Evolutionary conservation across 352 stramenopile genomes (phyloP), one percentile per base, ranked within the genome.

Genomic region (Phytopythium delawarense): DNA sequence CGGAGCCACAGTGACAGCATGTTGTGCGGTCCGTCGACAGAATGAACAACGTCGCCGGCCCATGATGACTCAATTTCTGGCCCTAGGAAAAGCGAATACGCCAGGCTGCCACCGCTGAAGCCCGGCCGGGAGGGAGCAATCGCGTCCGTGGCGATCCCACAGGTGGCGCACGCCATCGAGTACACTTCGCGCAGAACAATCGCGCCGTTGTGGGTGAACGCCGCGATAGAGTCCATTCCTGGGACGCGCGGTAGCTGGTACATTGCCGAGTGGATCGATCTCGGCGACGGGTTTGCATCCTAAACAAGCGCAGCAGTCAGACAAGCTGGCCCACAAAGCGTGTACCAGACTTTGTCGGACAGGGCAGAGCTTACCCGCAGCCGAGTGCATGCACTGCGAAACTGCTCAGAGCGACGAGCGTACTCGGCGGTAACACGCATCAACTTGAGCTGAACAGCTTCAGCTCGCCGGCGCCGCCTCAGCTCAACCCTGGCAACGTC

Each of bases 31-130:
- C 35, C 16, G 15, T 57, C 50, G 18, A 28, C 50, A 18, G 50
- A 30, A 20, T 40, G 50, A 4, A 25, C 28, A 18, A 57, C 32
- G 18, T 18, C 50, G 9, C 4, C 28, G 16, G 5, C 35, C 50
- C 50, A 57, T 7, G 23, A 18, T 15, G n/a, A 44, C 30, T 57
- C 50, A 28, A 57, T 35, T 2, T 39, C 28, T 28, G 50, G 32
- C 1, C 50, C 50, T 32, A 57, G 20, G n/a, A 57, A 57, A 9
- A 57, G 28, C 20, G 50, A 57, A 32, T 57, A 57, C 23, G 50
- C 50, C 13, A 57, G 50, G 8, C 7, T 9, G 1, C 50, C 32
- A 4, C 50, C 30, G 15, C 32, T 57, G 25, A 13, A 9, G n/a
- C 30, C 18, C 9, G 42, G 11, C 1, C 8, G 12, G 21, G 25